A percentile compares a stretch with the other conserved stretches of the same genome.
phyloP scores from a whole-genome alignment of 345 rosid genomes.

The Laguncularia racemosa region DNA sequence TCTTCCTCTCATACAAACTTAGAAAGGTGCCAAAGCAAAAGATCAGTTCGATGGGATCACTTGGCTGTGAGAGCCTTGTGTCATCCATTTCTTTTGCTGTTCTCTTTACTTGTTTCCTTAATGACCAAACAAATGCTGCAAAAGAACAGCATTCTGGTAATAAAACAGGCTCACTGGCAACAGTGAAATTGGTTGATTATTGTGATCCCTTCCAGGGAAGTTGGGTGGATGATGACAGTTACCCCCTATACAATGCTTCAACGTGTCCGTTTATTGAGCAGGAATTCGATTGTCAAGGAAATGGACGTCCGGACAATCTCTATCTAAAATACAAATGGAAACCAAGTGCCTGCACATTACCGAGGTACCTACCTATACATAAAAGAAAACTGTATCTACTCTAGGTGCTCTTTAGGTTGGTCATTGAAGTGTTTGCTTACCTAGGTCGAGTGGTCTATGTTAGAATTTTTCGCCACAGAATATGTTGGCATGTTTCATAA shows the following conservation, averaged over 20 bases:
- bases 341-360: conserved; percentile 35
- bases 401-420: not conserved
- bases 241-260: conserved; percentile 29
- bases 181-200: not conserved
- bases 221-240: conserved; percentile 27
- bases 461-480: no score
- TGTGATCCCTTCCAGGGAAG: conserved; percentile 39
- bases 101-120: conserved; percentile 3
- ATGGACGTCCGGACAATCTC: conserved; percentile 42
- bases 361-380: conserved; percentile 30
- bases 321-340: conserved; percentile 49
- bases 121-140: not conserved
- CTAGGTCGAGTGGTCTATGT: no score
- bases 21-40: not conserved
- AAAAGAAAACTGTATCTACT: no score
- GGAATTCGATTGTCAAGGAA: conserved; percentile 46
- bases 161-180: not conserved
- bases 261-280: conserved; percentile 42
- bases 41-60: conserved; percentile 11
- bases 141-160: not conserved
- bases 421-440: not conserved
- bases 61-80: conserved; percentile 1
- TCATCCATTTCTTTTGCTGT: not conserved
- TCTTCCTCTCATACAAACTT: conserved; percentile 1
- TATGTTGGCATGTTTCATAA: no score